These are phyloP conservation scores for Eucalyptus lansdowneana DNA, from an alignment of 345 rosid genomes.

Conservation along the genomic window DNA sequence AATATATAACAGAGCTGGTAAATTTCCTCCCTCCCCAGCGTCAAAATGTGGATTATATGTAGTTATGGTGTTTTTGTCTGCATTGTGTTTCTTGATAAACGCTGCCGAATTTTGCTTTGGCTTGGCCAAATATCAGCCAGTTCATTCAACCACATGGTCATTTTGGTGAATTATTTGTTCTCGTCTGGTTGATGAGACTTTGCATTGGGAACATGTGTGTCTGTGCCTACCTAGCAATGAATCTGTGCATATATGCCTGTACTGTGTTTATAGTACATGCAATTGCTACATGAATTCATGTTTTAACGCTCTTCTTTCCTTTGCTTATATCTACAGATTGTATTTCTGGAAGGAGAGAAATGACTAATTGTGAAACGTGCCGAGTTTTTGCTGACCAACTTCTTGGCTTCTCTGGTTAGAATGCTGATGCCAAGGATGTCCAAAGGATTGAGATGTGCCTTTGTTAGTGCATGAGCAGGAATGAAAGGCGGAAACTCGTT, in stretches of 20 bases:
- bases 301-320: background rate
- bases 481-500: slow-evolving; percentile 32
- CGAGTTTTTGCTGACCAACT: background rate
- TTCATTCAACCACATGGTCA: background rate
- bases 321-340: background rate
- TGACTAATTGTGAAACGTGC: background rate
- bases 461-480: background rate
- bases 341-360: background rate
- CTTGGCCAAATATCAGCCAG: background rate
- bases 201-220: background rate
- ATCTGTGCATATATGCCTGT: background rate
- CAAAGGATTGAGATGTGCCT: background rate
- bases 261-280: background rate
- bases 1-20: background rate
- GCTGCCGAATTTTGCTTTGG: background rate
- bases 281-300: background rate
- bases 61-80: background rate
- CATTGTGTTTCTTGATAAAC: background rate
- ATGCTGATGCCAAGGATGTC: background rate
- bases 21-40: background rate
- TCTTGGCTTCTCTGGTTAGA: background rate
- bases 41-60: background rate
- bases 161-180: background rate
- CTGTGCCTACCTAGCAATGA: background rate
- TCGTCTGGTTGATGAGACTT: background rate